Conservation (phyloP, 306 rosid genomes). For the Cucumis cinereus region DNA sequence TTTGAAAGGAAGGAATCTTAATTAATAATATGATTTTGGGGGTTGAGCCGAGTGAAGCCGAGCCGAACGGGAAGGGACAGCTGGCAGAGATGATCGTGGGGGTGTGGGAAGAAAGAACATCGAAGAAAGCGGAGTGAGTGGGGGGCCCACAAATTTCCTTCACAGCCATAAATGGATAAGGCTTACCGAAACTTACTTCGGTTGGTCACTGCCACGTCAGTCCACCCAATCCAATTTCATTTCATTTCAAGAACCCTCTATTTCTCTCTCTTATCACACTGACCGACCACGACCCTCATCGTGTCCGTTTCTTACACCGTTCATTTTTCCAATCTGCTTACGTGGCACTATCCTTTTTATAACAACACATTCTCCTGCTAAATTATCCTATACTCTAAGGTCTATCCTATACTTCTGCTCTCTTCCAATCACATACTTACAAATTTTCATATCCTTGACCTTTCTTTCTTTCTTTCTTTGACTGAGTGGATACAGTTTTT, state of each 20-base stretch:
- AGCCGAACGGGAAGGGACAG: background rate
- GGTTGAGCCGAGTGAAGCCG: too few relatives aligned
- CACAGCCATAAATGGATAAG: background rate
- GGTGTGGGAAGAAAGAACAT: background rate
- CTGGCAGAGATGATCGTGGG: background rate
- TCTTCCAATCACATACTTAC: background rate
- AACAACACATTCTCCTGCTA: background rate
- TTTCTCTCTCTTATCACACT: background rate
- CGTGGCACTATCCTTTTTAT: background rate
- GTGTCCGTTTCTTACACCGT: background rate
- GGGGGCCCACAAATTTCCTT: background rate
- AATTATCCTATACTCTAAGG: background rate
- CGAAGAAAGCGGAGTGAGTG: background rate
- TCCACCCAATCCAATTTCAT: background rate
- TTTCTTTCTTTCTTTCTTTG: too few relatives aligned
- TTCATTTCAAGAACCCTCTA: background rate
- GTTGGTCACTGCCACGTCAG: conserved; percentile 2
- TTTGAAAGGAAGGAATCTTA: too few relatives aligned
- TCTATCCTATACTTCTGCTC: background rate
- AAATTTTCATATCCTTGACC: background rate
- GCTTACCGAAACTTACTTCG: background rate
- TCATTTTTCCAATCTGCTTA: background rate
- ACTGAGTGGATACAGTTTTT: too few relatives aligned
- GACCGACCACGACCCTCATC: background rate
- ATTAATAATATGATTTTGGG: too few relatives aligned